Base-by-base conservation (phyloP, 208 protist genomes). In the Trypanosoma vivax region DNA sequence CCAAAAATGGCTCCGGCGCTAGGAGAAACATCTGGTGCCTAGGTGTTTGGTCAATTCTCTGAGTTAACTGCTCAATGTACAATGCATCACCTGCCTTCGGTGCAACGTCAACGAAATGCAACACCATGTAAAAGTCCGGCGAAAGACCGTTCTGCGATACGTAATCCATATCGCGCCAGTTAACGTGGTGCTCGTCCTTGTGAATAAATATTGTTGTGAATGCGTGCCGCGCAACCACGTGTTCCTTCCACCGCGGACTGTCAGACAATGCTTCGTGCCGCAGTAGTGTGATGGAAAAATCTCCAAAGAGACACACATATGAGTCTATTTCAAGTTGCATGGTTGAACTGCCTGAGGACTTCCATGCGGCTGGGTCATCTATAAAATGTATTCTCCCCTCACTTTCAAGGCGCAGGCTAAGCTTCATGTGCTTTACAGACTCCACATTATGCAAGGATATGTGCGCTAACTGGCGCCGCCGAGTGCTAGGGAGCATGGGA, bases 131-230 rank as follows among this genome's bases (percentile, higher is more conserved):
- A 57, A 84, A 84, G 68, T 87, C 78, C 33, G 76, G 65, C 19
- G 73, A 55, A 2, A 90, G 37, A 9, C 49, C 30, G 46, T 70
- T 84, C 19, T 62, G 54, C 11, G 21, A 13, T 10, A 68, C 73
- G 65, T 85, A 83, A 73, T 90, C 83, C 83, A 90, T 87, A 40
- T 82, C 73, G 25, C 71, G 76, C 29, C 73, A 49, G 1, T 68
- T 60, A 10, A 90, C 68, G 5, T 78, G 78, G 34, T 88, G 73
- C 9, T 39, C 62, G n/a, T 67, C 42, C 39, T 88, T 66, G 11
- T 70, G 67, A 19, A 87, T 63, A 54, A 90, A 90, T 42, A 90
- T 78, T 33, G 79, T 90, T 54, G 79, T 90, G 51, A 87, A 88
- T 51, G 83, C 83, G 21, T 76, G 69, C 18, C 83, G 75, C 30